These are phyloP conservation scores for Ophiocordyceps camponoti-floridani DNA, from an alignment of 2,329 filamentous ascomycete species.

Conservation along the genomic window DNA sequence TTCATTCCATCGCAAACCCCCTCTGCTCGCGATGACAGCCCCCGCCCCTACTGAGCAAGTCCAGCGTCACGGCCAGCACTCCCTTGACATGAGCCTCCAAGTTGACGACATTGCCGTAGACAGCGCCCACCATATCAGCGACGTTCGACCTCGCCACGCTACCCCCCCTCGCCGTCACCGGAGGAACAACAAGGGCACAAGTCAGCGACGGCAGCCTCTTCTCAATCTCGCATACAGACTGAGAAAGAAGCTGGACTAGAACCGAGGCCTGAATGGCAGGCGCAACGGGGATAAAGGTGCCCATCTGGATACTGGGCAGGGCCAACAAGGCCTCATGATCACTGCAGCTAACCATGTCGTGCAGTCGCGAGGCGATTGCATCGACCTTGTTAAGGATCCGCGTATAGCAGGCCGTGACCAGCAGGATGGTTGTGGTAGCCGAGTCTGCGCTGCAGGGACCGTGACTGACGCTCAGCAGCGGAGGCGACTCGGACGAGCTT, in stretches of 20 bases:
- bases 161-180: background rate
- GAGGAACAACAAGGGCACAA: background rate
- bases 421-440: slow-evolving; percentile 1
- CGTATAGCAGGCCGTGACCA: slow-evolving; percentile 1
- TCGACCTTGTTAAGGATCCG: slow-evolving; percentile 1
- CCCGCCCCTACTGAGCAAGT: slow-evolving; percentile 1
- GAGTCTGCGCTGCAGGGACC: background rate
- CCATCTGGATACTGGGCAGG: slow-evolving; percentile 1
- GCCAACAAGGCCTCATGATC: background rate
- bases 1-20: background rate
- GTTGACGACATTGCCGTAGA: background rate
- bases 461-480: background rate
- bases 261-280: slow-evolving; percentile 2
- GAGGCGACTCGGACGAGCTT: background rate
- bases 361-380: background rate
- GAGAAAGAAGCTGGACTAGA: slow-evolving; percentile 1
- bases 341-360: slow-evolving; percentile 1
- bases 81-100: slow-evolving; percentile 1
- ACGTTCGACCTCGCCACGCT: background rate
- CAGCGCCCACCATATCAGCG: slow-evolving; percentile 1
- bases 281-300: background rate
- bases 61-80: background rate
- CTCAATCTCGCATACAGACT: slow-evolving; percentile 2
- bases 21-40: background rate
- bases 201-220: slow-evolving; percentile 1